phyloP scores from a whole-genome alignment of 202 grass and related monocot genomes.

The Schoenoplectus triqueter region DNA sequence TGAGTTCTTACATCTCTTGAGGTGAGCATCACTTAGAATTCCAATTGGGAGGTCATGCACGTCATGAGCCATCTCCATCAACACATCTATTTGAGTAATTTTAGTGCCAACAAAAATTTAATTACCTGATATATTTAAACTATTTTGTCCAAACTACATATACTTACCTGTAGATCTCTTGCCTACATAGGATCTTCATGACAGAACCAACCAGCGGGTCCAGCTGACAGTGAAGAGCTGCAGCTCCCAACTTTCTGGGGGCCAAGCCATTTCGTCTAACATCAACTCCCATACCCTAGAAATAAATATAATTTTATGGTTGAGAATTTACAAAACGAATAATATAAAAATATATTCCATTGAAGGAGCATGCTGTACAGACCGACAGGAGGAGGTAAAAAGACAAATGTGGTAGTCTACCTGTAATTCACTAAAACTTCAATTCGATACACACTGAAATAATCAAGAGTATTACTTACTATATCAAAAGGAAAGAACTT shows the following conservation, averaged over 20 bases:
- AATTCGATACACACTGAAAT: neutral
- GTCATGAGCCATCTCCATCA: constrained; percentile 82
- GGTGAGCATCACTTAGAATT: constrained; percentile 72
- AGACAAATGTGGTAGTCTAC: neutral
- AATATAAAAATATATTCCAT: neutral
- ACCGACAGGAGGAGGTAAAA: neutral
- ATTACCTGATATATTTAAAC: neutral
- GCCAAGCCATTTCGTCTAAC: constrained; percentile 56
- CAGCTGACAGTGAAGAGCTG: constrained; percentile 69
- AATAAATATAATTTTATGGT: neutral
- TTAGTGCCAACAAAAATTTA: constrained; percentile 13
- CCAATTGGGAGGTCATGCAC: constrained; percentile 64
- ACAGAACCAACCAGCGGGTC: constrained; percentile 61
- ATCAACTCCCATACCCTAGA: constrained; percentile 65
- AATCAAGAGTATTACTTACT: constrained; percentile 37
- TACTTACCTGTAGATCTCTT: constrained; percentile 82
- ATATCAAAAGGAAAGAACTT: constrained; percentile 91
- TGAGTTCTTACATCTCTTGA: constrained; percentile 60
- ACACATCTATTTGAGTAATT: constrained; percentile 55
- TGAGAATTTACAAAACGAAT: neutral
- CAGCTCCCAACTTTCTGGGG: constrained; percentile 55
- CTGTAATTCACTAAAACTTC: neutral
- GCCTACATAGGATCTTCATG: constrained; percentile 75
- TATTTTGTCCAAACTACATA: neutral
- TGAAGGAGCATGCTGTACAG: neutral